A percentile compares a stretch with the other conserved stretches of the same genome.
Conservation (phyloP, 2,329 filamentous ascomycete genomes). For the Chalaropsis ovoidea region DNA sequence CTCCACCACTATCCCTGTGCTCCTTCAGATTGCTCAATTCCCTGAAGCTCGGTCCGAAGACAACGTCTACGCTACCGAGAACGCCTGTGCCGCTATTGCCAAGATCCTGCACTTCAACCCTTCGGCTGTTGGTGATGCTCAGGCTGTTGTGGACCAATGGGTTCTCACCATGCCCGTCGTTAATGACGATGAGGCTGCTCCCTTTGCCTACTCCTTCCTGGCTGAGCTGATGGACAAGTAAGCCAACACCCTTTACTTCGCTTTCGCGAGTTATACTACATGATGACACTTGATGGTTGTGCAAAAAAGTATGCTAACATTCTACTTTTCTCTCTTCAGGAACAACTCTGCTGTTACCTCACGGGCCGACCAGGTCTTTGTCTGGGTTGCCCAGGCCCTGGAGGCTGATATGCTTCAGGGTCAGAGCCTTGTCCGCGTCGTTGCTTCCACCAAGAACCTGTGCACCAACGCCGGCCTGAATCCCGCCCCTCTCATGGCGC, state of each 20-base stretch:
- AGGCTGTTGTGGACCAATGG: slow-evolving; percentile 75
- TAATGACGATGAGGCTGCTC: slow-evolving; percentile 94
- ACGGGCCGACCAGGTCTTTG: slow-evolving; percentile 73
- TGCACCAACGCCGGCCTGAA: slow-evolving; percentile 65
- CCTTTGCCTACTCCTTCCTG: slow-evolving; percentile 88
- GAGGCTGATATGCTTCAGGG: slow-evolving; percentile 85
- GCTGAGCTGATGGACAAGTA: slow-evolving; percentile 89
- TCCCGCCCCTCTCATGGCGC: slow-evolving; percentile 61
- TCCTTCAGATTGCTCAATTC: slow-evolving; percentile 77
- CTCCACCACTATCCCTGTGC: slow-evolving; percentile 62
- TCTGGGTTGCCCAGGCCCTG: slow-evolving; percentile 74
- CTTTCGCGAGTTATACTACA: neutral
- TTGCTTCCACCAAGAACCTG: slow-evolving; percentile 65
- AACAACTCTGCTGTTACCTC: slow-evolving; percentile 72
- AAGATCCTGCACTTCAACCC: slow-evolving; percentile 92
- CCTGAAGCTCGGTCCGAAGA: slow-evolving; percentile 79
- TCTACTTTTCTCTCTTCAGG: slow-evolving; percentile 39
- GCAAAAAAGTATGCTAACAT: neutral
- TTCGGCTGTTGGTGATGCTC: slow-evolving; percentile 61
- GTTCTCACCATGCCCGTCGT: slow-evolving; percentile 80
- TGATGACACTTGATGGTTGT: neutral
- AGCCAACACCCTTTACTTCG: slow-evolving; percentile 31
- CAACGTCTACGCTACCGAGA: slow-evolving; percentile 94
- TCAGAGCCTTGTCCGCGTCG: slow-evolving; percentile 66
- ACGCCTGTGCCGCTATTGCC: slow-evolving; percentile 89